These are phyloP conservation scores for Penicillium sp. DNA, from an alignment of 2,329 filamentous ascomycete species.

Conservation along the genomic window DNA sequence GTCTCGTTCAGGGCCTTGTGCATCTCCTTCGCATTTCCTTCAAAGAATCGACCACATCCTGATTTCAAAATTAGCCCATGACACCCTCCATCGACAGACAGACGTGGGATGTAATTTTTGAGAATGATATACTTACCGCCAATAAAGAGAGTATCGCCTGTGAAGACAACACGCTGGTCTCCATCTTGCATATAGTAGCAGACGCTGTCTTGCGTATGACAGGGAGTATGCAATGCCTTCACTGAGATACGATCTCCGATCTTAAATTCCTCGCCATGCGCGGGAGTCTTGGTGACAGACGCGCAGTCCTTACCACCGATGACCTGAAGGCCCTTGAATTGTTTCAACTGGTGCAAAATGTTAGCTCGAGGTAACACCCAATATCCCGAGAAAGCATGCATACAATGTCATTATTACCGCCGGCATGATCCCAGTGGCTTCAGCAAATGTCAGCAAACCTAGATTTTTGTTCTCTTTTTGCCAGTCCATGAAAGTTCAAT, in stretches of 20 bases:
- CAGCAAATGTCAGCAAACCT: slow-evolving; percentile 12
- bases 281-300: slow-evolving; percentile 73
- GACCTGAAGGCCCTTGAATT: slow-evolving; percentile 66
- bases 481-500: background rate
- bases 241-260: slow-evolving; percentile 78
- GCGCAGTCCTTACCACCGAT: slow-evolving; percentile 87
- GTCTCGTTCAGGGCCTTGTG: slow-evolving; percentile 86
- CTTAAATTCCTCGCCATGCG: slow-evolving; percentile 73
- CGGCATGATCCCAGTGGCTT: slow-evolving; percentile 92
- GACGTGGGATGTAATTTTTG: background rate
- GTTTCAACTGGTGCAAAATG: slow-evolving; percentile 50
- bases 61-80: background rate
- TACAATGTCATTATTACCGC: slow-evolving; percentile 83
- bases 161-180: slow-evolving; percentile 75
- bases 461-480: background rate
- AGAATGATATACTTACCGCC: slow-evolving; percentile 58
- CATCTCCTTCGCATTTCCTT: slow-evolving; percentile 88
- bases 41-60: slow-evolving; percentile 96
- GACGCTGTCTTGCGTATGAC: slow-evolving; percentile 97
- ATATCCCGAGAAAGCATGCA: slow-evolving; percentile 20
- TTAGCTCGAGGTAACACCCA: background rate
- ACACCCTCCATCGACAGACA: background rate
- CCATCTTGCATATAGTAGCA: slow-evolving; percentile 90
- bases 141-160: slow-evolving; percentile 94
- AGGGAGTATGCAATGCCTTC: slow-evolving; percentile 89